Evolutionary conservation across 805 yeast species (phyloP), one percentile per base, ranked within the genome.

Genomic region (Saccharomycopsis sp.): DNA sequence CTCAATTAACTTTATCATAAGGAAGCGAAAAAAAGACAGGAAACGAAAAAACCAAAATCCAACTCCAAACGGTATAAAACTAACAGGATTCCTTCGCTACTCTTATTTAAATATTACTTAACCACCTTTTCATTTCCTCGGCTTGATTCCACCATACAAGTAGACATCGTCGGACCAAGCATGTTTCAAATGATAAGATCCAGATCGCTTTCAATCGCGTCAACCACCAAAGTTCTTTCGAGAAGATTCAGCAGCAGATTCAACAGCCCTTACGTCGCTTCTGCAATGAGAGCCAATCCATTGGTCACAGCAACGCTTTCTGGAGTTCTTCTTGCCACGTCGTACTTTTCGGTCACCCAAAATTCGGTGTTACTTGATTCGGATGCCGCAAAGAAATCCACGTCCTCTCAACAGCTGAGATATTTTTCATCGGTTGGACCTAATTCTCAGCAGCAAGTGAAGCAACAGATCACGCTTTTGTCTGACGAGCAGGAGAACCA

Each of bases 401-500:
- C 9, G 24, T 17, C 41, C 49, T 14, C n/a, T 3, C 15, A 24
- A 12, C 35, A 22, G 7, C 34, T 17, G 15, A 56, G 62, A 9
- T 24, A 47, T 17, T 53, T 54, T 23, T 55, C 56, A 12, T 51
- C 58, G 2, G 57, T 67, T 25, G 64, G 62, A 50, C 62, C 68
- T 15, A 58, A 53, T 38, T 17, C 57, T 22, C 58, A 53, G 56
- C 60, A 58, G 54, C 56, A 65, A 54, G 73, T 78, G 64, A 81
- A 84, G 61, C 80, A 81, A 63, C 85, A 82, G 2, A 75, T 86
- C 1, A 78, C 77, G 56, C 68, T 86, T 20, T 73, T 87, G 55
- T 77, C 78, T 22, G 91, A 86, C 24, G 86, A 81, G 34, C 92
- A 89, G 66, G 91, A 91, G 8, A 80, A 90, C 53, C 73, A 77